phyloP scores from a whole-genome alignment of 495 filamentous ascomycete species.

The Lophiostoma macrostomum region DNA sequence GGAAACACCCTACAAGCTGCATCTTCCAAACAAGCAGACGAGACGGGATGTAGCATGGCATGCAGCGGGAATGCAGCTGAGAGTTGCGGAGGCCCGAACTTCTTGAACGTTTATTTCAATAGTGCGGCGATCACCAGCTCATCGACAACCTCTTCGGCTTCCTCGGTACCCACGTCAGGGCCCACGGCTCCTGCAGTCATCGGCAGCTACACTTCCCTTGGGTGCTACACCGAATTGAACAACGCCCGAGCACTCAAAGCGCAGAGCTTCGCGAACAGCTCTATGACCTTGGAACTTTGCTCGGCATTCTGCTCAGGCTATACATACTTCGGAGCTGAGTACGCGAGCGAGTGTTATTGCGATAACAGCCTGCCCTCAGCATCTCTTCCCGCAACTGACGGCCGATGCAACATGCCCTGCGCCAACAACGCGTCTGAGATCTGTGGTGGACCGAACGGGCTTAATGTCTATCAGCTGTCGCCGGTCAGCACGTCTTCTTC shows the following conservation, averaged over 20 bases:
- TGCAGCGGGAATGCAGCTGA: too few relatives aligned
- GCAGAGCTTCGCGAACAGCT: constrained; percentile 7
- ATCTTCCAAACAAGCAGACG: too few relatives aligned
- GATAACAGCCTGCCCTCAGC: constrained; percentile 16
- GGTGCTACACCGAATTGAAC: constrained; percentile 38
- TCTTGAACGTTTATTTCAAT: too few relatives aligned
- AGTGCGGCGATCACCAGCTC: constrained; percentile 3
- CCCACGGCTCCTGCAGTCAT: constrained; percentile 13
- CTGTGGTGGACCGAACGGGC: constrained; percentile 13
- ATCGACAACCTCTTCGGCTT: constrained; percentile 6
- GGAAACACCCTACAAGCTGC: constrained; percentile 6
- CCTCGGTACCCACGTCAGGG: not conserved
- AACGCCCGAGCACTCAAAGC: constrained; percentile 17
- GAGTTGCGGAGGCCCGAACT: too few relatives aligned
- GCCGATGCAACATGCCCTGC: constrained; percentile 49
- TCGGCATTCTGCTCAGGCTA: constrained; percentile 31
- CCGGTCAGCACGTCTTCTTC: not conserved
- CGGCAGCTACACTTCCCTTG: constrained; percentile 35
- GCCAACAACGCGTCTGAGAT: constrained; percentile 36
- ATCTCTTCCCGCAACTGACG: constrained; percentile 29
- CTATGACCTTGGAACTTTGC: constrained; percentile 23
- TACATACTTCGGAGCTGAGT: constrained; percentile 36
- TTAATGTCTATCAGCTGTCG: not conserved
- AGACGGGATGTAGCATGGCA: too few relatives aligned
- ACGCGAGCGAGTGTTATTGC: constrained; percentile 34